These are phyloP conservation scores for Saraca asoca DNA, from an alignment of 331 rosid species.

Conservation along the genomic window DNA sequence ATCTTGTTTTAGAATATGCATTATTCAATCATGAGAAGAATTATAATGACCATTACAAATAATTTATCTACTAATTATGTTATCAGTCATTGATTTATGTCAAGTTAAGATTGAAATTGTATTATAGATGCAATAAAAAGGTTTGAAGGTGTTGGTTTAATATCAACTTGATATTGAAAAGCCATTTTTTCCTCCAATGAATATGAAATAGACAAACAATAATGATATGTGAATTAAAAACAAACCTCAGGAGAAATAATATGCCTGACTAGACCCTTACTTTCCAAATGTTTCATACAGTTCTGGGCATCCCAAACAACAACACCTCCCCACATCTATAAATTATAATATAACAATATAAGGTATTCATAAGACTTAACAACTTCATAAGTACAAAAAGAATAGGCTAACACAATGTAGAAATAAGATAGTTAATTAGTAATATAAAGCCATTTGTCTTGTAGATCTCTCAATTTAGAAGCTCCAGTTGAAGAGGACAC, in stretches of 20 bases:
- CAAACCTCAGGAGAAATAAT: constrained; percentile 67
- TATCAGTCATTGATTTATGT: constrained; percentile 14
- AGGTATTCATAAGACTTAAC: constrained; percentile 18
- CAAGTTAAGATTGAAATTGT: neutral
- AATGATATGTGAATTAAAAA: constrained; percentile 25
- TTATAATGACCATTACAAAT: constrained; percentile 29
- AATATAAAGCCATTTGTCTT: constrained; percentile 89
- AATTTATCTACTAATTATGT: neutral
- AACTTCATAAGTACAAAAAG: constrained; percentile 22
- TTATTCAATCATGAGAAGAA: constrained; percentile 34
- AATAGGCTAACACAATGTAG: constrained; percentile 20
- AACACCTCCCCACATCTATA: constrained; percentile 99
- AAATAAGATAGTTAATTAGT: constrained; percentile 61
- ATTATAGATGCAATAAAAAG: constrained; percentile 23
- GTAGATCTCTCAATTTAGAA: constrained; percentile 79
- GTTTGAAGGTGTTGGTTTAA: constrained; percentile 15
- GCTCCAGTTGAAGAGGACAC: constrained; percentile 86
- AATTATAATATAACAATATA: constrained; percentile 45
- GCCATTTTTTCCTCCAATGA: constrained; percentile 14
- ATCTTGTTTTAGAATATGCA: constrained; percentile 64
- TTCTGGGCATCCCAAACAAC: constrained; percentile 81
- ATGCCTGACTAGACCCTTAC: constrained; percentile 52
- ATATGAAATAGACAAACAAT: constrained; percentile 14
- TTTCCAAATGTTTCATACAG: constrained; percentile 53
- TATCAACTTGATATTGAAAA: neutral